Evolutionary conservation across 805 yeast species (phyloP), one percentile per base, ranked within the genome.

Genomic region (Lipomyces yamanashiensis): DNA sequence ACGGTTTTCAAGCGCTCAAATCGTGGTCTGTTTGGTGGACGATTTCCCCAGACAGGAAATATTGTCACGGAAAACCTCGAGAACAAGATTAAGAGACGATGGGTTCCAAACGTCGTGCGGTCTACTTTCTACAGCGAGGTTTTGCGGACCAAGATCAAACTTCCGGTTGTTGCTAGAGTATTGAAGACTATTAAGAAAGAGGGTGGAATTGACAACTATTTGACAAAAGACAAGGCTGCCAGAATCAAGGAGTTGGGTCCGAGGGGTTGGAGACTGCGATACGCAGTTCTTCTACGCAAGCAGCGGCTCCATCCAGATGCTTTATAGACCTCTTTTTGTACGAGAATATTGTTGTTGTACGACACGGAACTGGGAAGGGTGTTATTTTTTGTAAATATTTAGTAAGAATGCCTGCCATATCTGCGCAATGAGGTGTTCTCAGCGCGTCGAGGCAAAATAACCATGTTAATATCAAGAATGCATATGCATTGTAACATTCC

Each of bases 221-320:
- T 95, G 66, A 82, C 86, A 49, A 95, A 95, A 77, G 96, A 92
- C 64, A 90, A 89, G 70, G 81, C 96, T 6, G 96, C 96, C 2
- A 83, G 99, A 78, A 81, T 90, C 68, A 95, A 95, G 79, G 96
- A 95, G 74, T 79, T 95, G 73, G 99, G 99, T 0, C 88, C 92
- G 59, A 81, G 84, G 62, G 99, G 98, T 40, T 95, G 98, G 98
- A 84, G 84, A 71, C 80, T 95, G 70, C 87, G 93, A 73, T 92
- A 88, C 75, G 84, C 85, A 61, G 86, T 95, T 15, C 75, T 93
- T 72, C 52, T 64, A 52, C 49, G 62, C n/a, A 51, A 57, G 54
- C 59, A 64, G 33, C 51, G 51, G 8, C 36, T 58, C 47, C 43
- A 47, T 13, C 62, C 62, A 8, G 45, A 39, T 13, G 19, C 19